phyloP scores from a whole-genome alignment of 1,284 basidiomycete genomes.

The Salmacisia buchloeana region DNA sequence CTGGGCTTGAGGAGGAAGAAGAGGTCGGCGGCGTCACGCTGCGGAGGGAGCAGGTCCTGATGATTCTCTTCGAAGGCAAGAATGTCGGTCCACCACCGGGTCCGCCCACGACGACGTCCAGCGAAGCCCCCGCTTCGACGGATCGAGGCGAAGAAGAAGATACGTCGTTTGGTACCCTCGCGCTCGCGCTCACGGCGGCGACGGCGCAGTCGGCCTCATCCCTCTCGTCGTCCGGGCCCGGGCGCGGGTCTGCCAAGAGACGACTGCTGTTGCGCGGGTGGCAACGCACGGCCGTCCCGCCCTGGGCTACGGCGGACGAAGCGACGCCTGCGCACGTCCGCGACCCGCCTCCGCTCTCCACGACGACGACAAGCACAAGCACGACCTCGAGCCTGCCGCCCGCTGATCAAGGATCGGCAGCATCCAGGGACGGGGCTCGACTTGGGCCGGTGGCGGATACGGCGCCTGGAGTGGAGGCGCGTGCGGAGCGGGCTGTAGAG shows the following conservation, averaged over 20 bases:
- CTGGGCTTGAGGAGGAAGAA: not conserved
- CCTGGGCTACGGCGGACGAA: not conserved
- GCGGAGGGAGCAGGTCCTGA: slow-evolving; percentile 17
- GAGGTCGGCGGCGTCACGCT: slow-evolving; percentile 14
- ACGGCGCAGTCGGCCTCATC: slow-evolving; percentile 8
- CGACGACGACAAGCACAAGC: no score
- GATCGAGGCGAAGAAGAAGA: not conserved
- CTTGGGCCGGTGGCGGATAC: not conserved
- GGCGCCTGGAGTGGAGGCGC: not conserved
- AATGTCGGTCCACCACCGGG: not conserved
- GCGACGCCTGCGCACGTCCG: not conserved
- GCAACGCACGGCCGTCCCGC: not conserved
- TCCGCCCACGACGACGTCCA: not conserved
- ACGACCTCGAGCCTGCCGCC: not conserved
- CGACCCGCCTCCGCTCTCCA: not conserved
- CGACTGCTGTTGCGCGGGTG: not conserved
- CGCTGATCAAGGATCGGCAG: not conserved
- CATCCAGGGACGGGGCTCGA: not conserved
- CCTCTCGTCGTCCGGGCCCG: not conserved
- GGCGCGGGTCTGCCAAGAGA: not conserved
- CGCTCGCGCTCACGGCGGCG: not conserved
- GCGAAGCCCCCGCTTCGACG: not conserved
- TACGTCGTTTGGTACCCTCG: not conserved
- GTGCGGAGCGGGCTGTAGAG: not conserved
- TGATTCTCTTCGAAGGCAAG: slow-evolving; percentile 16